These are phyloP conservation scores for Geotrichum histeridarum DNA, from an alignment of 1,139 yeast genomes.

Conservation along the genomic window DNA sequence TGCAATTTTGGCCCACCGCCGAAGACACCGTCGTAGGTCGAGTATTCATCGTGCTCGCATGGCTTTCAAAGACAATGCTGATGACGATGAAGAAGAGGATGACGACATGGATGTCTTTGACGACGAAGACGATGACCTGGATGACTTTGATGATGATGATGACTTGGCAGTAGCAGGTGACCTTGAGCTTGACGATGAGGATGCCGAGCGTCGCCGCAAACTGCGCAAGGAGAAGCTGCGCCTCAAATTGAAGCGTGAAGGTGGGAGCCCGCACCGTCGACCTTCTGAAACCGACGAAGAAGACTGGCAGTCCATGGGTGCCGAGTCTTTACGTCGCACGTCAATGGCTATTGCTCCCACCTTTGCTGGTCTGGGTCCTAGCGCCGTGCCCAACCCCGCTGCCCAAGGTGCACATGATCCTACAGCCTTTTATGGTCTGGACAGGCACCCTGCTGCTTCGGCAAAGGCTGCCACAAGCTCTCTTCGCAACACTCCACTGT, in stretches of 20 bases:
- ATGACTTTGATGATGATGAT: conserved; percentile 17
- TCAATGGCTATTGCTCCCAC: conserved; percentile 1
- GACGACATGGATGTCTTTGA: conserved; percentile 17
- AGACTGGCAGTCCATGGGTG: conserved; percentile 90
- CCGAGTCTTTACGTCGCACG: conserved; percentile 42
- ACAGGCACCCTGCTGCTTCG: conserved; percentile 1
- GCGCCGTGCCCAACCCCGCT: neutral
- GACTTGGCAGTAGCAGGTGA: conserved; percentile 20
- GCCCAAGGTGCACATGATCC: neutral
- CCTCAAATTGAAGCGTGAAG: conserved; percentile 1
- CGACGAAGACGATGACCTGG: conserved; percentile 14
- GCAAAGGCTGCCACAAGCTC: conserved; percentile 7
- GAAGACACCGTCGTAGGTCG: conserved; percentile 18
- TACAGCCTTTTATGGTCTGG: neutral
- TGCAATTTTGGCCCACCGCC: conserved; percentile 13
- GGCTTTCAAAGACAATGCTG: conserved; percentile 17
- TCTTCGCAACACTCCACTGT: conserved; percentile 9
- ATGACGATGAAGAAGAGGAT: conserved; percentile 16
- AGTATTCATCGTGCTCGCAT: conserved; percentile 19
- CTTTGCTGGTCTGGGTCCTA: neutral
- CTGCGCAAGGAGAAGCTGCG: conserved; percentile 8
- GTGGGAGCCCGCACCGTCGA: conserved; percentile 17
- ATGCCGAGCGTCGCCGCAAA: conserved; percentile 10
- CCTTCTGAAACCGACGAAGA: conserved; percentile 78
- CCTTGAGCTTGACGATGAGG: conserved; percentile 18